These are phyloP conservation scores for Pulveroboletus sp. DNA, from an alignment of 768 basidiomycete genomes.

Conservation along the genomic window DNA sequence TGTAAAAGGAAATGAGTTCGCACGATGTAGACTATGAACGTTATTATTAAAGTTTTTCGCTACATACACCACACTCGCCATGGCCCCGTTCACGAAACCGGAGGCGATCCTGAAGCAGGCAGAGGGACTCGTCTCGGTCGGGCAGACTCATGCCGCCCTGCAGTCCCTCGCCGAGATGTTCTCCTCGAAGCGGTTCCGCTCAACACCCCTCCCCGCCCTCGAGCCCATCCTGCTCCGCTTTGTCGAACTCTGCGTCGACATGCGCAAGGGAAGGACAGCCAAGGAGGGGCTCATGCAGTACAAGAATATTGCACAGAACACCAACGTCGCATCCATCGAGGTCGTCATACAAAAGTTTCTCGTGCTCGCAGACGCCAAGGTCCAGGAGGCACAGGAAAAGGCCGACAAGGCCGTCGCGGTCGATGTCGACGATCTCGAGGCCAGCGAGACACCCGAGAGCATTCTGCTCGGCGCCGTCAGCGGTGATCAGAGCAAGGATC, in stretches of 20 bases:
- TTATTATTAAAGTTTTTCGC: too few relatives aligned
- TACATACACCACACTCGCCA: too few relatives aligned
- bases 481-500: slow-evolving; percentile 86
- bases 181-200: slow-evolving; percentile 88
- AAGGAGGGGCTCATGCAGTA: slow-evolving; percentile 96
- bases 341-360: slow-evolving; percentile 86
- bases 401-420: slow-evolving; percentile 72
- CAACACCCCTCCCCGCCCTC: slow-evolving; percentile 81
- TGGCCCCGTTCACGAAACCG: slow-evolving; percentile 90
- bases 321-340: slow-evolving; percentile 89
- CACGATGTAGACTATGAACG: slow-evolving; percentile 1
- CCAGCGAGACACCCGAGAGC: slow-evolving; percentile 91
- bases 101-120: slow-evolving; percentile 90
- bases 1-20: slow-evolving; percentile 28
- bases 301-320: slow-evolving; percentile 97
- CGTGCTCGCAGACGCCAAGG: slow-evolving; percentile 74
- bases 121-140: slow-evolving; percentile 91
- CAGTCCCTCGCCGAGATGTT: slow-evolving; percentile 93
- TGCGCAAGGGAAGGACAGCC: slow-evolving; percentile 90
- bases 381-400: slow-evolving; percentile 83
- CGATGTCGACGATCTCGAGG: slow-evolving; percentile 94
- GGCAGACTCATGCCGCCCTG: slow-evolving; percentile 85
- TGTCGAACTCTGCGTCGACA: slow-evolving; percentile 93
- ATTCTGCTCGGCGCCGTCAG: slow-evolving; percentile 89
- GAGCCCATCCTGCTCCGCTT: slow-evolving; percentile 97